Base-by-base conservation (phyloP, 306 rosid species). In the Vicia villosa region DNA sequence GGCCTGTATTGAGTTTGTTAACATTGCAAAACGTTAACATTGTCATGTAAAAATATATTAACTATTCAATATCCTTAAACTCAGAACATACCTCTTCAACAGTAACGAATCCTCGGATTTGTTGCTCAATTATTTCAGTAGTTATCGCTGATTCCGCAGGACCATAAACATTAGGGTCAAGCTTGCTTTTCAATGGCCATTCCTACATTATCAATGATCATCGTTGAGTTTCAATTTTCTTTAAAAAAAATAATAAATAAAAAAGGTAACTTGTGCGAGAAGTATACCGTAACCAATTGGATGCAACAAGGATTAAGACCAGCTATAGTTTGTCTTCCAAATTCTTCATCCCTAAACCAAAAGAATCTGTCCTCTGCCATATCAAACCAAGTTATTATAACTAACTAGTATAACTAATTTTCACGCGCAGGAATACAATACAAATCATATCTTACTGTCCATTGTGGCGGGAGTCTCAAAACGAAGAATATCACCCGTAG, bases 161-260 rank as follows among this genome's bases (percentile, higher is more conserved):
- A 8, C 98, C 96, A 80, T 86, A 92, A 22, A 87, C 28, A 4
- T 70, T 15, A 0, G 96, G 96, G 40, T 92, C 91, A 16, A 89
- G 82, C 49, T 82, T 69, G 79, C 98, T 92, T 74, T 82, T 89
- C 80, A 92, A 17, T 64, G 98, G 98, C 98, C 98, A 93, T 81
- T 93, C 94, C 98, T 88, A 57, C 69, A 72, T 49, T 17, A 16
- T 4, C 11, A 19, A n/a, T n/a, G n/a, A n/a, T n/a, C n/a, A n/a
- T n/a, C n/a, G n/a, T n/a, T n/a, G n/a, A n/a, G n/a, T n/a, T n/a
- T n/a, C n/a, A n/a, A n/a, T n/a, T n/a, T n/a, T n/a, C n/a, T n/a
- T n/a, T n/a, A n/a, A n/a, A n/a, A n/a, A n/a, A n/a, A n/a, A n/a
- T n/a, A n/a, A n/a, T n/a, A n/a, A n/a, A n/a, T n/a, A n/a, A n/a